Evolutionary conservation across 495 filamentous ascomycete species (phyloP).

Genomic region (Lichina pygmaea): DNA sequence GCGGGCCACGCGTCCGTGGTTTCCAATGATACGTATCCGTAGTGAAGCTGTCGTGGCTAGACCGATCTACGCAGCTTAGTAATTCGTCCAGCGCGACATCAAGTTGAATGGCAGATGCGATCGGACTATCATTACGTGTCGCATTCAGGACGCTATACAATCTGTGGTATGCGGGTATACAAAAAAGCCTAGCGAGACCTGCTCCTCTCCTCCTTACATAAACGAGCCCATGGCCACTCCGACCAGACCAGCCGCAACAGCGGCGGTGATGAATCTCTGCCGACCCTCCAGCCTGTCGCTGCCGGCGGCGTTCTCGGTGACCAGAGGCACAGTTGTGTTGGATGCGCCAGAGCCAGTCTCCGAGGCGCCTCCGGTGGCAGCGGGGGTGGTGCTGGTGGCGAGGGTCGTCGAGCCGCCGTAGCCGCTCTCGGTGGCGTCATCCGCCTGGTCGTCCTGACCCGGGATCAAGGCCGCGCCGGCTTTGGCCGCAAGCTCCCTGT

Average conservation of each 20-base stretch:
- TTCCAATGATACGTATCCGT: no score
- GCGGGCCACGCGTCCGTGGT: no score
- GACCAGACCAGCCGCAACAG: not conserved
- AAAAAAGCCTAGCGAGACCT: no score
- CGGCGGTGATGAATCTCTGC: not conserved
- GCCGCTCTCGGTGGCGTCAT: not conserved
- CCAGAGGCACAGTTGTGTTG: not conserved
- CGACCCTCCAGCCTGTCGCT: not conserved
- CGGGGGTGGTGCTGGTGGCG: not conserved
- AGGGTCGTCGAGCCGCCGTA: not conserved
- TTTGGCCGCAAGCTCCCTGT: not conserved
- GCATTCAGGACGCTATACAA: no score
- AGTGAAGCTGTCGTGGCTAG: no score
- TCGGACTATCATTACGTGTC: no score
- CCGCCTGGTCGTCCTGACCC: not conserved
- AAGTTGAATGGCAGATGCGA: no score
- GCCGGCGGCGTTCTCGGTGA: slow-evolving; percentile 1
- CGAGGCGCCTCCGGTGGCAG: not conserved
- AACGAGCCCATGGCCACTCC: no score
- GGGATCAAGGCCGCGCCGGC: not conserved
- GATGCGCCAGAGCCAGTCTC: not conserved
- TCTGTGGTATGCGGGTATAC: no score
- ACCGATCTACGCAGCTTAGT: no score
- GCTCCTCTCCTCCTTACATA: no score
- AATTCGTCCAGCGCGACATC: no score